These are phyloP conservation scores for Trichocomaceae sp. DNA, from an alignment of 2,329 filamentous ascomycete species.

Conservation along the genomic window DNA sequence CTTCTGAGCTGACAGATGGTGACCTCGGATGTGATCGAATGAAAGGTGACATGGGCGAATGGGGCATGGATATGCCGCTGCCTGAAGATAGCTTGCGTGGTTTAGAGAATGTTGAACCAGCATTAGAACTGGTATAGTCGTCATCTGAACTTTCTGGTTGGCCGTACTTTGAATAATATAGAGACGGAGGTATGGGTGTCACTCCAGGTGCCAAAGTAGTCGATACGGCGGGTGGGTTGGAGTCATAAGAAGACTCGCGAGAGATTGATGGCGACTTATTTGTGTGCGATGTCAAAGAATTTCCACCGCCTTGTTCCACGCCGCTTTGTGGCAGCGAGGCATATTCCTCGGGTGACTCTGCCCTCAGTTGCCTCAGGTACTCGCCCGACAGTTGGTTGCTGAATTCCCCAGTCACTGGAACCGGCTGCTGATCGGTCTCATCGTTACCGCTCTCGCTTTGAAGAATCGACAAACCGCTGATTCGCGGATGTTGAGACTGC, in stretches of 20 bases:
- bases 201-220: conserved; percentile 41
- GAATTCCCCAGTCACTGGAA: conserved; percentile 32
- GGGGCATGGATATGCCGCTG: conserved; percentile 54
- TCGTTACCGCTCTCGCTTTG: conserved; percentile 20
- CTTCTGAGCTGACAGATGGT: conserved; percentile 77
- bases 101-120: conserved; percentile 57
- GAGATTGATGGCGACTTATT: conserved; percentile 16
- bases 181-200: conserved; percentile 37
- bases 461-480: conserved; percentile 53
- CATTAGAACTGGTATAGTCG: conserved; percentile 56
- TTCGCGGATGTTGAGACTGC: conserved; percentile 66
- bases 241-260: conserved; percentile 32
- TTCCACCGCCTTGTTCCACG: conserved; percentile 18
- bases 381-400: conserved; percentile 19
- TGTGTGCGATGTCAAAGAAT: not conserved
- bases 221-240: conserved; percentile 32
- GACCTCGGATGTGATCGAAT: conserved; percentile 63
- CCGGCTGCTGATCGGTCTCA: conserved; percentile 13
- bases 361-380: conserved; percentile 23
- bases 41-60: conserved; percentile 59
- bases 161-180: conserved; percentile 52
- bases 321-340: conserved; percentile 6
- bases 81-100: conserved; percentile 72
- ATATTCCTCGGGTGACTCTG: conserved; percentile 29
- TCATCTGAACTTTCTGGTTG: conserved; percentile 62